These are phyloP conservation scores for Dendryphion nanum DNA, from an alignment of 2,329 filamentous ascomycete species.

Conservation along the genomic window DNA sequence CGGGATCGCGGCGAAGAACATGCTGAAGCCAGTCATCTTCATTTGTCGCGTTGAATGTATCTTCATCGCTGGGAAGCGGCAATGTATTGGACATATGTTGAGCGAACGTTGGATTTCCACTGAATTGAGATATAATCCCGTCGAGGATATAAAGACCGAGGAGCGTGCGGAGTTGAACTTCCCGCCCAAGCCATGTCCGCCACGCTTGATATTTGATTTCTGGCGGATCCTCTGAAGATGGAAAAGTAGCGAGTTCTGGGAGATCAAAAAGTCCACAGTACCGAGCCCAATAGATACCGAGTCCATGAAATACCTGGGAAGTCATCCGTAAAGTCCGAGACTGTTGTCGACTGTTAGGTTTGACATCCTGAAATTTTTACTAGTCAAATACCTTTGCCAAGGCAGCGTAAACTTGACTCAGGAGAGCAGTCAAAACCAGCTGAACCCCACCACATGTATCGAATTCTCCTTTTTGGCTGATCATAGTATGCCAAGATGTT, in stretches of 20 bases:
- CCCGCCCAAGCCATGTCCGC: neutral
- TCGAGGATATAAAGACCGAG: neutral
- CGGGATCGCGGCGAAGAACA: neutral
- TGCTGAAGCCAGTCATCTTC: neutral
- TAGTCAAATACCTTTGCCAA: conserved; percentile 1
- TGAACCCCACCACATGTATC: conserved; percentile 1
- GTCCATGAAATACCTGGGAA: neutral
- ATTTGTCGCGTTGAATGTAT: neutral
- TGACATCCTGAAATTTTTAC: neutral
- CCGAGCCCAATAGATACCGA: neutral
- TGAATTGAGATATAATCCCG: neutral
- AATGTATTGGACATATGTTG: neutral
- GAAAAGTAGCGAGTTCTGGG: neutral
- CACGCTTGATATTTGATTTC: neutral
- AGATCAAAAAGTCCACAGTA: neutral
- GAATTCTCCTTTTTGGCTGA: conserved; percentile 1
- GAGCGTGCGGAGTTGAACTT: neutral
- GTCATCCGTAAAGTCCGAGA: neutral
- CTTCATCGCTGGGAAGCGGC: neutral
- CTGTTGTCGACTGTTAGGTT: neutral
- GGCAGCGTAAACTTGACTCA: conserved; percentile 3
- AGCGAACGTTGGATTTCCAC: neutral
- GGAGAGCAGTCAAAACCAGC: conserved; percentile 1
- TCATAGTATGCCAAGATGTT: conserved; percentile 3
- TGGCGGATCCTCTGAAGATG: neutral